Evolutionary conservation across 345 rosid species (phyloP).

Genomic region (Pseudoturritis turrita): DNA sequence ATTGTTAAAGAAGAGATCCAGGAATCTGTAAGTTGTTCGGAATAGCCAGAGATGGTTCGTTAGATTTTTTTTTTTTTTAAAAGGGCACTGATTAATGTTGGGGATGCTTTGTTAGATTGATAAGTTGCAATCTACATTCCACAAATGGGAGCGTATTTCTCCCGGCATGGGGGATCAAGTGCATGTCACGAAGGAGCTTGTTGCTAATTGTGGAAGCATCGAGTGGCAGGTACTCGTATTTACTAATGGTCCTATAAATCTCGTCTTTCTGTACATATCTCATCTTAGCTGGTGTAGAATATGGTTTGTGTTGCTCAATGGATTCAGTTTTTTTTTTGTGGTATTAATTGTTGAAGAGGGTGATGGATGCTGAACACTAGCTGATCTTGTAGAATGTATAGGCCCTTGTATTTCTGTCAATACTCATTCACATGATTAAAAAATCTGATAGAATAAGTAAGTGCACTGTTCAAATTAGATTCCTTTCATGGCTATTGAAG

Average conservation of each 20-base stretch:
- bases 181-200: constrained; percentile 62
- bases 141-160: constrained; percentile 76
- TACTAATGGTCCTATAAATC: background rate
- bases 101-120: constrained; percentile 57
- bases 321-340: too few relatives aligned
- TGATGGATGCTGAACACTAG: constrained; percentile 1
- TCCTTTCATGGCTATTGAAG: constrained; percentile 43
- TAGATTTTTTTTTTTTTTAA: too few relatives aligned
- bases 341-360: background rate
- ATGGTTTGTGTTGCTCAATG: background rate
- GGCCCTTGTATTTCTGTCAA: background rate
- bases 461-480: background rate
- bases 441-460: background rate
- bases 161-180: constrained; percentile 57
- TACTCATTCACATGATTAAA: background rate
- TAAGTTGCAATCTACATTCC: constrained; percentile 80
- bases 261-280: background rate
- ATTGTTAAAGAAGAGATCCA: constrained; percentile 98
- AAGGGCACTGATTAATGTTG: background rate
- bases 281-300: background rate
- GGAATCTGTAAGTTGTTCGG: constrained; percentile 67
- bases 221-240: constrained; percentile 82
- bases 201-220: constrained; percentile 79
- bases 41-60: background rate
- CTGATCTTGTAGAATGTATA: background rate